These are phyloP conservation scores for Verticillium zaregamsianum DNA, from an alignment of 2,329 filamentous ascomycete species.

Conservation along the genomic window DNA sequence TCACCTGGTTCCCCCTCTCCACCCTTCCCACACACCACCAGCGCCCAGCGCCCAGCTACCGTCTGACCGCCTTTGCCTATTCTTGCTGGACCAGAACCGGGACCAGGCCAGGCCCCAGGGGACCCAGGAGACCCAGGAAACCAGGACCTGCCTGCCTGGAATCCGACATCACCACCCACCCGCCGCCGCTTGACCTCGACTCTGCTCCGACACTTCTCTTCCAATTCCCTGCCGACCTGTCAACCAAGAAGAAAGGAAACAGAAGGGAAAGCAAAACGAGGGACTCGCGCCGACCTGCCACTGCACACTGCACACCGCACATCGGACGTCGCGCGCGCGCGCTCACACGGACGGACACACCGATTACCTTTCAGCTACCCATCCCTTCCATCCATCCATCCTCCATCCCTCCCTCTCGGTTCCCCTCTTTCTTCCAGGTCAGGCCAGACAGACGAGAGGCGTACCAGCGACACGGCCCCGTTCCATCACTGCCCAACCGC, in stretches of 20 bases:
- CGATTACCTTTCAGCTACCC: not conserved
- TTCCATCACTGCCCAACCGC: conserved; percentile 32
- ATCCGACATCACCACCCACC: conserved; percentile 8
- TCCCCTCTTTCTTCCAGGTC: not conserved
- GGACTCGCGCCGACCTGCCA: not conserved
- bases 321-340: not conserved
- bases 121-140: not conserved
- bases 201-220: conserved; percentile 6
- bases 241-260: conserved; percentile 10
- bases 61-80: not conserved
- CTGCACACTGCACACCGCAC: not conserved
- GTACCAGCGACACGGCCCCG: conserved; percentile 10
- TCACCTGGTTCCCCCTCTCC: no score
- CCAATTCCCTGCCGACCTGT: conserved; percentile 2
- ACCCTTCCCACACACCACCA: not conserved
- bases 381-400: not conserved
- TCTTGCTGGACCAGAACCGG: not conserved
- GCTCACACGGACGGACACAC: not conserved
- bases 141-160: not conserved
- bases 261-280: not conserved
- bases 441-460: not conserved
- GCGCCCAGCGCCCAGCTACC: not conserved
- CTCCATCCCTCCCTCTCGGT: not conserved
- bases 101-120: not conserved
- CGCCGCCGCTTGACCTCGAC: conserved; percentile 4